Evolutionary conservation across 306 rosid species (phyloP).

Genomic region (Pterocarpus macrocarpus): DNA sequence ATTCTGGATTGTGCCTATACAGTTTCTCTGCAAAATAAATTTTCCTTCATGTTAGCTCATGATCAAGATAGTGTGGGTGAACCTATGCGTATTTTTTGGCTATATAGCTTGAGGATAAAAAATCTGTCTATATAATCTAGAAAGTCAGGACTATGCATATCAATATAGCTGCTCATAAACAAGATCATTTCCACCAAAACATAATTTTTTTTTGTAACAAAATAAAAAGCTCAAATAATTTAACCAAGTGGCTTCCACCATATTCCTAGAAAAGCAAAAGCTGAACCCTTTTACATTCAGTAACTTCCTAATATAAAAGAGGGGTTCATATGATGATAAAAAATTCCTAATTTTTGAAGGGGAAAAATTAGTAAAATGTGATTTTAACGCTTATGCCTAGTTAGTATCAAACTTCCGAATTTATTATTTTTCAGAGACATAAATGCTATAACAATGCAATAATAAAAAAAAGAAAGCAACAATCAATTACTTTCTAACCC

Average conservation of each 20-base stretch:
- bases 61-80: background rate
- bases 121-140: background rate
- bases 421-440: background rate
- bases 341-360: background rate
- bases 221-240: background rate
- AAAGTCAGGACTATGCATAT: background rate
- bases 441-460: constrained; percentile 5
- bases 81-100: background rate
- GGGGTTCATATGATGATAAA: background rate
- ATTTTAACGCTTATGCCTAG: background rate
- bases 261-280: background rate
- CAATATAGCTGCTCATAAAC: background rate
- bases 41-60: constrained; percentile 39
- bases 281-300: background rate
- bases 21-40: constrained; percentile 61
- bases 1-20: constrained; percentile 69
- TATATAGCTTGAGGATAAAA: constrained; percentile 31
- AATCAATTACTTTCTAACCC: background rate
- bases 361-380: background rate
- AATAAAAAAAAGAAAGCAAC: background rate
- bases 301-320: constrained; percentile 1
- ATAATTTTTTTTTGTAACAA: background rate
- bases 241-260: background rate
- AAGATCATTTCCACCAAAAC: background rate
- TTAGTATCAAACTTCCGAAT: constrained; percentile 9